phyloP scores from a whole-genome alignment of 805 yeast genomes.

The Myxozyma neotropica region DNA sequence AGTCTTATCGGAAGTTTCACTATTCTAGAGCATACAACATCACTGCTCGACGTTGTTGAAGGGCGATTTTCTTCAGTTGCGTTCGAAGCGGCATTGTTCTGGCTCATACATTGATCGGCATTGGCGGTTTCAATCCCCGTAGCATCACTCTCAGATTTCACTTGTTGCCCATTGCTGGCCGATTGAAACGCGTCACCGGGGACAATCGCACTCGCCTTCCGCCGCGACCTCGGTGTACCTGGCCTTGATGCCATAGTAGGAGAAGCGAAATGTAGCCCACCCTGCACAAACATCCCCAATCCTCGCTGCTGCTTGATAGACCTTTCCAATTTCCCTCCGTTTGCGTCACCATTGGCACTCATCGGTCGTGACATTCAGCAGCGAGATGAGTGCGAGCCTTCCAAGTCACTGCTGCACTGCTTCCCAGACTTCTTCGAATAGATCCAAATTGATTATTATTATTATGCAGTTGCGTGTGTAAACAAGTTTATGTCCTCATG shows the following conservation, averaged over 20 bases:
- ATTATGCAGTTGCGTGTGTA: too few species aligned
- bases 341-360: background rate
- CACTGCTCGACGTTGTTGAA: too few species aligned
- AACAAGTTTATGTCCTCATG: too few species aligned
- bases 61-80: too few species aligned
- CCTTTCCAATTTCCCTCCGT: background rate
- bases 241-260: too few species aligned
- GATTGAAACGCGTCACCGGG: constrained; percentile 8
- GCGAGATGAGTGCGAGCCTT: background rate
- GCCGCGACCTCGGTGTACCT: too few species aligned
- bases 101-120: background rate
- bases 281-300: background rate
- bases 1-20: constrained; percentile 3
- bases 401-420: too few species aligned
- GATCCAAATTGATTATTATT: too few species aligned
- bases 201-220: background rate
- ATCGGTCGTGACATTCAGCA: background rate
- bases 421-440: too few species aligned
- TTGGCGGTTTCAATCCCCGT: background rate
- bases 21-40: background rate
- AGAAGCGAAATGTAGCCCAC: too few species aligned
- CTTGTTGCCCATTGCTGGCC: background rate
- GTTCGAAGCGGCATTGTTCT: too few species aligned
- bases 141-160: background rate
- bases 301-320: constrained; percentile 3